These are phyloP conservation scores for Monosporascus sp. DNA, from an alignment of 2,329 filamentous ascomycete species.

Conservation along the genomic window DNA sequence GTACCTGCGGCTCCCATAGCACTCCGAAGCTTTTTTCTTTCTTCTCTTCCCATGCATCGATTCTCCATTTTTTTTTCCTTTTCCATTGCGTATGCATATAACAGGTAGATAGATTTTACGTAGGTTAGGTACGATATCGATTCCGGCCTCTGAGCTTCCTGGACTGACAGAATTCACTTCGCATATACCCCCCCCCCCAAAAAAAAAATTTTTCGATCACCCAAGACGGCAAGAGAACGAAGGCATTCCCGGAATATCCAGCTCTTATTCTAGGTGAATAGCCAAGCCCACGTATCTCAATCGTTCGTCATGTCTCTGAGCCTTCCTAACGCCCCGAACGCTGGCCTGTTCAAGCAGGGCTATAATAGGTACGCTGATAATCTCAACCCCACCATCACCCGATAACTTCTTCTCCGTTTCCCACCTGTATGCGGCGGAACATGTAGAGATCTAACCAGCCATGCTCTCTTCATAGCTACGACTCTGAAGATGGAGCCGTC, in stretches of 20 bases:
- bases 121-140: too few relatives aligned
- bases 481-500: conserved; percentile 97
- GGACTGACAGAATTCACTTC: too few relatives aligned
- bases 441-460: conserved; percentile 5
- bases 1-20: too few relatives aligned
- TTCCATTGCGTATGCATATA: too few relatives aligned
- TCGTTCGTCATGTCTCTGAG: conserved; percentile 77
- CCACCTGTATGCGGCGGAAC: conserved; percentile 5
- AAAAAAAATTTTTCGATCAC: too few relatives aligned
- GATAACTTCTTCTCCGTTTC: conserved; percentile 13
- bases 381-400: conserved; percentile 17
- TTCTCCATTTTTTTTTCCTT: too few relatives aligned
- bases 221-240: background rate
- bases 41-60: too few relatives aligned
- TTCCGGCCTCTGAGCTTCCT: too few relatives aligned
- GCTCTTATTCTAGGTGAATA: background rate
- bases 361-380: conserved; percentile 76
- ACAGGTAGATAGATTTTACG: too few relatives aligned
- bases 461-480: conserved; percentile 64
- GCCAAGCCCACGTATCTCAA: background rate
- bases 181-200: too few relatives aligned
- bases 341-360: conserved; percentile 89
- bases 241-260: too few relatives aligned
- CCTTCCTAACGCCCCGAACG: conserved; percentile 89
- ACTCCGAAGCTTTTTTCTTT: too few relatives aligned